Evolutionary conservation across 129 eudicot species (phyloP).

Genomic region (Silybum marianum): DNA sequence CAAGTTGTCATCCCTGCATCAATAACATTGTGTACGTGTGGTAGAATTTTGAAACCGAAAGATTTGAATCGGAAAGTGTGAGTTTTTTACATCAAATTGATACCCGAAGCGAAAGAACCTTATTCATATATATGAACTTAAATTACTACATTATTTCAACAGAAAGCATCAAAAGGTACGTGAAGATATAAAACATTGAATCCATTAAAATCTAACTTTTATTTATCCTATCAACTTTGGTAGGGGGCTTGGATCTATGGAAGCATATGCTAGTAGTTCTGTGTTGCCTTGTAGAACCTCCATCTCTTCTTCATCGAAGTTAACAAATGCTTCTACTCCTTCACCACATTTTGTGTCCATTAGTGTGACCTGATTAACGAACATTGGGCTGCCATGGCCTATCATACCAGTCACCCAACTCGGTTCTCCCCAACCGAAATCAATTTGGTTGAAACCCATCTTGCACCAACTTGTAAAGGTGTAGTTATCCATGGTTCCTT

Average conservation of each 20-base stretch:
- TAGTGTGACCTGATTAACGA: slow-evolving; percentile 31
- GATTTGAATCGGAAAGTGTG: no score
- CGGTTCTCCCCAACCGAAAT: slow-evolving; percentile 65
- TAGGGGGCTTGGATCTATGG: slow-evolving; percentile 18
- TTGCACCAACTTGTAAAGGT: slow-evolving; percentile 63
- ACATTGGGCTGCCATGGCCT: slow-evolving; percentile 2
- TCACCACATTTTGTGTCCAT: slow-evolving; percentile 32
- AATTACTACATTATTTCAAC: no score
- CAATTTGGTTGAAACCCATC: slow-evolving; percentile 49
- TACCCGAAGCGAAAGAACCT: no score
- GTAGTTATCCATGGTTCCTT: slow-evolving; percentile 31
- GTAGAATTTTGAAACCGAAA: no score
- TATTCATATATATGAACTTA: no score
- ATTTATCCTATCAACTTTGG: neutral
- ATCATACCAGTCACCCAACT: slow-evolving; percentile 41
- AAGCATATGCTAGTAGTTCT: slow-evolving; percentile 20
- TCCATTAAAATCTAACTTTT: neutral
- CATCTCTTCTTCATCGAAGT: slow-evolving; percentile 26
- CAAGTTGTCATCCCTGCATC: no score
- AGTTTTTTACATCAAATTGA: no score
- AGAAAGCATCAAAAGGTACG: neutral
- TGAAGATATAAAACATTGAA: neutral
- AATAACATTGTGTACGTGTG: no score
- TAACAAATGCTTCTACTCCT: slow-evolving; percentile 48
- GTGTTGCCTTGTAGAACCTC: slow-evolving; percentile 12